phyloP scores from a whole-genome alignment of 305 asterid species.

The Solanum hybrid region DNA sequence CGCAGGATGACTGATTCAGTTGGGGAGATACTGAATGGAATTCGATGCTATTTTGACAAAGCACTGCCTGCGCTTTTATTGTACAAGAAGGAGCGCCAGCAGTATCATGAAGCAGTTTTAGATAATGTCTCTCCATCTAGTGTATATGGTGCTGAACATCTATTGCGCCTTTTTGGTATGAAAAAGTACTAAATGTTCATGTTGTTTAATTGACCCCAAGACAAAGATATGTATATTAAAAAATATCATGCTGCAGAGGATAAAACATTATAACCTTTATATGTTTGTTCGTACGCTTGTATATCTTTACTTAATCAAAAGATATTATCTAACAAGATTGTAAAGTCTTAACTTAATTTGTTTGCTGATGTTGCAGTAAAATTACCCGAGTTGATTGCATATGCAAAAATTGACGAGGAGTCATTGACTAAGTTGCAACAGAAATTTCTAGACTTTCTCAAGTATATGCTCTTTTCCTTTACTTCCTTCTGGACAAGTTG shows the following conservation, averaged over 20 bases:
- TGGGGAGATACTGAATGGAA: constrained; percentile 76
- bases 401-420: constrained; percentile 70
- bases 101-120: constrained; percentile 54
- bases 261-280: neutral
- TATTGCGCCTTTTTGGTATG: constrained; percentile 92
- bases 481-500: neutral
- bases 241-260: neutral
- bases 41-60: constrained; percentile 80
- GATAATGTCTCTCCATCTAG: constrained; percentile 66
- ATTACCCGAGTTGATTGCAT: constrained; percentile 69
- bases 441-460: constrained; percentile 76
- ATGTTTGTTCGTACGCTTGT: neutral
- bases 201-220: neutral
- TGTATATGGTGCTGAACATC: constrained; percentile 94
- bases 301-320: neutral
- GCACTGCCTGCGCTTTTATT: constrained; percentile 69
- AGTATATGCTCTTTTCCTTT: constrained; percentile 34
- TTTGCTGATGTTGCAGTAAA: constrained; percentile 57
- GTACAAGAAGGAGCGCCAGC: constrained; percentile 86
- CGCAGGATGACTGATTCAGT: constrained; percentile 60
- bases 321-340: neutral
- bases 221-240: neutral
- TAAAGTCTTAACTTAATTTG: neutral
- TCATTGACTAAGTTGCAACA: constrained; percentile 60
- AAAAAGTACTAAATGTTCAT: neutral